Evolutionary conservation across 2,329 filamentous ascomycete genomes (phyloP).

Genomic region (Xylaria sp.): DNA sequence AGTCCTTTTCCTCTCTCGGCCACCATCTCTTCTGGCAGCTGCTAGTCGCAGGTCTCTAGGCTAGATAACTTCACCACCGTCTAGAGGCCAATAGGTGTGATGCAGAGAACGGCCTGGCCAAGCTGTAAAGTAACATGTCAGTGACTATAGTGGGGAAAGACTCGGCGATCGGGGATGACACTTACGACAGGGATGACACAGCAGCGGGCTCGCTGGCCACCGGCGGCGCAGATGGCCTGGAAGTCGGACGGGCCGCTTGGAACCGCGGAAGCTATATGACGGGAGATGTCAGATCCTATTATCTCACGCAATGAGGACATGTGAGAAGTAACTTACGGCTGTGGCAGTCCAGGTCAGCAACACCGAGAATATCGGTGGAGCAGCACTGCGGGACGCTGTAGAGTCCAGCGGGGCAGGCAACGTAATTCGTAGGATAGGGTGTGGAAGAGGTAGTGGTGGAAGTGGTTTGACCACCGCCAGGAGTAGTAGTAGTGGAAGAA

Average conservation of each 20-base stretch:
- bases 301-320: too few relatives aligned
- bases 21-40: neutral
- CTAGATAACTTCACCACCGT: neutral
- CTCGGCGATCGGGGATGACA: neutral
- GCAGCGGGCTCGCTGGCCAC: slow-evolving; percentile 61
- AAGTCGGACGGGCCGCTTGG: slow-evolving; percentile 56
- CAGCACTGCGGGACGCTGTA: slow-evolving; percentile 65
- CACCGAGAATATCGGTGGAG: slow-evolving; percentile 65
- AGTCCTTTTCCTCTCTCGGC: neutral
- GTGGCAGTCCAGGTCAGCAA: slow-evolving; percentile 58
- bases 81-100: neutral
- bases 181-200: slow-evolving; percentile 59
- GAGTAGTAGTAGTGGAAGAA: neutral
- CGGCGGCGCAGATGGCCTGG: slow-evolving; percentile 53
- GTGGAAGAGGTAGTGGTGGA: neutral
- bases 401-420: slow-evolving; percentile 54
- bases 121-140: neutral
- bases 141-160: neutral
- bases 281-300: neutral
- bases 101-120: slow-evolving; percentile 21
- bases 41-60: neutral
- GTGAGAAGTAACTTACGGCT: slow-evolving; percentile 47
- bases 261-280: slow-evolving; percentile 45
- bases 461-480: slow-evolving; percentile 4
- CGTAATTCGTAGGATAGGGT: slow-evolving; percentile 42